phyloP scores from a whole-genome alignment of 257 asterid species.

The Salvia miltiorrhiza region DNA sequence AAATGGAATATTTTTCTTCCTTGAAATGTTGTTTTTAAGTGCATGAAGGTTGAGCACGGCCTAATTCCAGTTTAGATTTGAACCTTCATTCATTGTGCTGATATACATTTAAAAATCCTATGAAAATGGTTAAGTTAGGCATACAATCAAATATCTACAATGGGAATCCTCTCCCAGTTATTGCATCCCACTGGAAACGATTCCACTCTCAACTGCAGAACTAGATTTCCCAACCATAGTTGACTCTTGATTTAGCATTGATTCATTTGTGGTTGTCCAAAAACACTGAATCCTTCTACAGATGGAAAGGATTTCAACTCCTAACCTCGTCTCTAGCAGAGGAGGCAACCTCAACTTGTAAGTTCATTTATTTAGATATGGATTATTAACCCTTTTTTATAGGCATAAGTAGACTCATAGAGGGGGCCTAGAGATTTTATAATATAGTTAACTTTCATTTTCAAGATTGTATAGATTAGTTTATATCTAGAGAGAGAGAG shows the following conservation, averaged over 20 bases:
- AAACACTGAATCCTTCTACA: not conserved
- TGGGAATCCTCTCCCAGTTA: not conserved
- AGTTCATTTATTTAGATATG: not conserved
- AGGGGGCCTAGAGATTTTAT: not conserved
- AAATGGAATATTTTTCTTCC: not conserved
- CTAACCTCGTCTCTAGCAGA: not conserved
- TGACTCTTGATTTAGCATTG: not conserved
- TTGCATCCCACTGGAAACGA: not conserved
- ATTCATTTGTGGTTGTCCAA: not conserved
- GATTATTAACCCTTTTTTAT: not conserved
- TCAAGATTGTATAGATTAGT: constrained; percentile 1
- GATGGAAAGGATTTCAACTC: not conserved
- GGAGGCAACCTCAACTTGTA: not conserved
- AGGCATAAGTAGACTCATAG: not conserved
- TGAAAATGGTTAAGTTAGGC: not conserved
- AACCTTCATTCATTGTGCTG: not conserved
- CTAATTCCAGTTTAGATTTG: not conserved
- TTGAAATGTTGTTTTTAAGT: not conserved
- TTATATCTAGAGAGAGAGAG: not conserved
- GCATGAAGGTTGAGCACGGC: constrained; percentile 2
- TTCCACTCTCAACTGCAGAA: not conserved
- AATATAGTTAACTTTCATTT: not conserved
- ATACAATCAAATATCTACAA: not conserved
- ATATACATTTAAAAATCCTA: not conserved
- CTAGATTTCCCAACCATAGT: not conserved